phyloP scores from a whole-genome alignment of 495 filamentous ascomycete genomes.

The Tuber umbilicatum region DNA sequence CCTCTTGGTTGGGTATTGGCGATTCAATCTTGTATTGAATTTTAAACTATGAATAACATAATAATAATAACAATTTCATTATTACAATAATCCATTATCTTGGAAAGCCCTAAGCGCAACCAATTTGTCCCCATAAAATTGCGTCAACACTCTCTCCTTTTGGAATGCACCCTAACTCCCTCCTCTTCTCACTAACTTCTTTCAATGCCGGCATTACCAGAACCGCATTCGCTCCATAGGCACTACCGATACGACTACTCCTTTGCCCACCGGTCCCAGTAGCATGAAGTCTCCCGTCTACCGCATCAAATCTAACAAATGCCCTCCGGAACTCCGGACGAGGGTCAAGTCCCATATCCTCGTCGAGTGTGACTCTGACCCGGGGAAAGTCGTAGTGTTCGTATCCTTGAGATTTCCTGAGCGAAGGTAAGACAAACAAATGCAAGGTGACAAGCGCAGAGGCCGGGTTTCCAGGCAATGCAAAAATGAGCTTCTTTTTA shows the following conservation, averaged over 20 bases:
- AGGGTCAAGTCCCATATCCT: constrained; percentile 66
- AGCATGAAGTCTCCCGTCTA: constrained; percentile 61
- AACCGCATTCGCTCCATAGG: constrained; percentile 80
- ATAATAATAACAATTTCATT: background rate
- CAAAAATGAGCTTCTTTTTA: constrained; percentile 67
- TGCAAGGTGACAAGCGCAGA: constrained; percentile 88
- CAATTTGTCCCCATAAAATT: constrained; percentile 37
- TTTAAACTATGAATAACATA: background rate
- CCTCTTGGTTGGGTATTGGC: background rate
- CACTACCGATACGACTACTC: constrained; percentile 80
- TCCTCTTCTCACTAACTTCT: constrained; percentile 50
- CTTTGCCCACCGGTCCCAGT: constrained; percentile 82
- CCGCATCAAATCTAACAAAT: constrained; percentile 55
- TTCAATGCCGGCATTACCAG: constrained; percentile 62
- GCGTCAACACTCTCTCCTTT: constrained; percentile 34
- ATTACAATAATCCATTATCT: background rate
- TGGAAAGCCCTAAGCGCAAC: background rate
- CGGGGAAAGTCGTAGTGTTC: constrained; percentile 60
- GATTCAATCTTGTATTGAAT: background rate
- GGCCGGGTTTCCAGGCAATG: constrained; percentile 89
- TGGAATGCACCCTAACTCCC: constrained; percentile 44
- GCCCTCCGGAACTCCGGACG: constrained; percentile 86
- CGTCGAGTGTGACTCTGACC: constrained; percentile 62
- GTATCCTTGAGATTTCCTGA: constrained; percentile 64
- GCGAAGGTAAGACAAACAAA: constrained; percentile 82